Evolutionary conservation across 345 rosid species (phyloP).

Genomic region (Populus euphratica): DNA sequence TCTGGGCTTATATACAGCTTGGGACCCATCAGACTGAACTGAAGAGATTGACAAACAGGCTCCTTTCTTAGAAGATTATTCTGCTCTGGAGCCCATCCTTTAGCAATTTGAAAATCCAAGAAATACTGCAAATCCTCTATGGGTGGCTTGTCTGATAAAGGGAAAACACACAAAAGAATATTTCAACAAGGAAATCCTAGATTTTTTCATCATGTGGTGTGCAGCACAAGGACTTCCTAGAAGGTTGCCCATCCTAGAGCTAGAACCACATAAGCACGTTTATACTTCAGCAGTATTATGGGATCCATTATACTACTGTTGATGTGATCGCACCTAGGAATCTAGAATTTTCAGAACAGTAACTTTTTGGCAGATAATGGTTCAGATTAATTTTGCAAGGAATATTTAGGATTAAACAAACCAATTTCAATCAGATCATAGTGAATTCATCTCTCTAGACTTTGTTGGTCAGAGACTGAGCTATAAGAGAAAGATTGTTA

Average conservation of each 20-base stretch:
- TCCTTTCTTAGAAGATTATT: conserved; percentile 85
- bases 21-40: conserved; percentile 98
- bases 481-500: background rate
- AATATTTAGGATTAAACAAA: background rate
- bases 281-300: background rate
- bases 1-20: conserved; percentile 89
- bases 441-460: background rate
- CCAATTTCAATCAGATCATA: background rate
- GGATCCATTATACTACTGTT: background rate
- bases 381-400: background rate
- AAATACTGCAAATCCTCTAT: conserved; percentile 95
- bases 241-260: background rate
- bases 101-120: conserved; percentile 83
- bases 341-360: background rate
- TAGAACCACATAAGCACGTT: background rate
- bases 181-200: background rate
- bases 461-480: background rate
- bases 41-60: conserved; percentile 85
- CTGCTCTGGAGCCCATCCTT: conserved; percentile 93
- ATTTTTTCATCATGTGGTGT: background rate
- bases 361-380: background rate
- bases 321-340: background rate
- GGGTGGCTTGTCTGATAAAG: conserved; percentile 80
- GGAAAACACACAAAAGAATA: background rate
- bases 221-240: background rate